Percentiles rank a stretch among this genome's conserved stretches.
Evolutionary conservation across 106 monocot species (phyloP).

Genomic region (Dioscorea zingiberensis): DNA sequence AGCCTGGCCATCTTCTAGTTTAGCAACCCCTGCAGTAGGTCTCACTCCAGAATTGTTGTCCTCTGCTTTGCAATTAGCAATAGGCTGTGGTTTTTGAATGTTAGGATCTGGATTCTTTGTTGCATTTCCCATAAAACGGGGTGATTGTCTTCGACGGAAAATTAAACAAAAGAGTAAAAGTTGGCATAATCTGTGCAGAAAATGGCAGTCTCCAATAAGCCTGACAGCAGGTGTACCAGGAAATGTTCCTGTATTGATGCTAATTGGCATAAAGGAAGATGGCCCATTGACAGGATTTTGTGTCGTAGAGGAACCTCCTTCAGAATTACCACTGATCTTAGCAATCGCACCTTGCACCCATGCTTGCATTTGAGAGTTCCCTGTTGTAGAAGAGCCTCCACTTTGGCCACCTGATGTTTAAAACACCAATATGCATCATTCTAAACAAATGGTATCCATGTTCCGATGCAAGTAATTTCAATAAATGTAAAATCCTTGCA

Average conservation of each 20-base stretch:
- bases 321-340: constrained; percentile 81
- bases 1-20: constrained; percentile 64
- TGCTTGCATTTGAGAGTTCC: constrained; percentile 92
- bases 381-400: constrained; percentile 51
- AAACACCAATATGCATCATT: constrained; percentile 1
- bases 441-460: too few species aligned
- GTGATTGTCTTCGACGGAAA: constrained; percentile 77
- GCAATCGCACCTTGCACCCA: constrained; percentile 99
- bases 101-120: constrained; percentile 53
- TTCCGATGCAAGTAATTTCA: too few species aligned
- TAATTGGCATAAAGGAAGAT: constrained; percentile 79
- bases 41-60: constrained; percentile 30
- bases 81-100: constrained; percentile 43
- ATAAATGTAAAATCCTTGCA: too few species aligned
- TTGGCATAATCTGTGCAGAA: constrained; percentile 94
- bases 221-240: constrained; percentile 99
- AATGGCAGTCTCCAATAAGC: constrained; percentile 97
- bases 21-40: constrained; percentile 33
- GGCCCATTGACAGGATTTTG: constrained; percentile 64
- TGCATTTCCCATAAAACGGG: constrained; percentile 27
- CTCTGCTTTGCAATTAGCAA: constrained; percentile 52
- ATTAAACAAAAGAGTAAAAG: constrained; percentile 87
- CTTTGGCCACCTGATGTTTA: constrained; percentile 48
- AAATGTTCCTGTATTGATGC: constrained; percentile 97
- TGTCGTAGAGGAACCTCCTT: constrained; percentile 59